Conservation (phyloP, 768 basidiomycete species). For the Pleurotus platypus region DNA sequence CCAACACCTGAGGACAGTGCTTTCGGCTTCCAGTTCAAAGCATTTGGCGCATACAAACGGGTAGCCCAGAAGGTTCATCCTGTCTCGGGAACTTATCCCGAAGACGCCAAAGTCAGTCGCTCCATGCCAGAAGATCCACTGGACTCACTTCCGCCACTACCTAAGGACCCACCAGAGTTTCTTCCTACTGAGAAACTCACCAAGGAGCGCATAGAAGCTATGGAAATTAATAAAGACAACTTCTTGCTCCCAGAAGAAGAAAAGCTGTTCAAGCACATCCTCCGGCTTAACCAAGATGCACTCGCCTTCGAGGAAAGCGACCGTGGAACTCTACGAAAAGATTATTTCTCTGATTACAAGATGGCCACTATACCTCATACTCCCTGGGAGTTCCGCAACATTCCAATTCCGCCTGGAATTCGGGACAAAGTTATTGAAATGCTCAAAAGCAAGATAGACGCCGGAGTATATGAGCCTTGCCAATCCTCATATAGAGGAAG, state of each 20-base stretch:
- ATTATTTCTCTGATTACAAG: constrained; percentile 15
- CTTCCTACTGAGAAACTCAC: constrained; percentile 20
- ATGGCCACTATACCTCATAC: constrained; percentile 14
- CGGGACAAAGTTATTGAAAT: constrained; percentile 18
- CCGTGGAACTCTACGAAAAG: constrained; percentile 14
- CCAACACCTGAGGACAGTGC: neutral
- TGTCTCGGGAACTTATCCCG: constrained; percentile 27
- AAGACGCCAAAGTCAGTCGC: constrained; percentile 25
- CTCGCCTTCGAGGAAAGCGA: constrained; percentile 30
- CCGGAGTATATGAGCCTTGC: constrained; percentile 18
- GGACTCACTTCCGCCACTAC: constrained; percentile 19
- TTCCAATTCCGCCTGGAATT: constrained; percentile 23
- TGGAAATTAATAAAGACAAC: constrained; percentile 20
- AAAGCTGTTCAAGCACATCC: constrained; percentile 26
- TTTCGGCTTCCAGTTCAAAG: neutral
- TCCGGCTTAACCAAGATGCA: constrained; percentile 25
- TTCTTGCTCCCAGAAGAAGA: constrained; percentile 35
- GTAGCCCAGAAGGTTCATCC: constrained; percentile 27
- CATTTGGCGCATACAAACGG: constrained; percentile 26
- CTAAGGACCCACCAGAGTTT: constrained; percentile 28
- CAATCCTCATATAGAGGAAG: constrained; percentile 17
- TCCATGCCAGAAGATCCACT: constrained; percentile 32
- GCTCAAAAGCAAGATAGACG: constrained; percentile 15
- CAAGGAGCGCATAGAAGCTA: constrained; percentile 19
- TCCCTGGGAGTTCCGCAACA: constrained; percentile 17